Evolutionary conservation across 2,329 filamentous ascomycete genomes (phyloP), one percentile per base, ranked within the genome.

Genomic region (Chalaropsis ovoidea): DNA sequence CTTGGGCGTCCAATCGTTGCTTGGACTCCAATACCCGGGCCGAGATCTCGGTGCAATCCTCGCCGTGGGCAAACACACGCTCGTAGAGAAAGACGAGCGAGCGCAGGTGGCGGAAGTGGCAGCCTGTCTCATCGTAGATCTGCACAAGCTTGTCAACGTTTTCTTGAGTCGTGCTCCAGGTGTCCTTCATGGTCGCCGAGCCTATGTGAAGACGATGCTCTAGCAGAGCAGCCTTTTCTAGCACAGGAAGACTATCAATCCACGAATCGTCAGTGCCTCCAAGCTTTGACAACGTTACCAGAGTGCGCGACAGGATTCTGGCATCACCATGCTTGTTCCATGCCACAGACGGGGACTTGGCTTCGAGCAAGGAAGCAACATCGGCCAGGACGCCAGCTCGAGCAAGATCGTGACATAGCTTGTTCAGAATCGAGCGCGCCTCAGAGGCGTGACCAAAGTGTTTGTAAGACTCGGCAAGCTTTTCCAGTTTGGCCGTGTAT

Each of bases 401-500:
- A 4, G 88, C 77, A 70, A 87, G 78, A 64, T 80, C 80, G 17
- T 81, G 79, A 65, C 86, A 81, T n/a, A 89, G 82, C 17, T 81
- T 79, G 62, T 80, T 76, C 6, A 88, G 78, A 1, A 83, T 81
- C 41, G 80, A 77, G 11, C 83, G 77, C 0, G 86, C 82, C 68
- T 87, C 82, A 2, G 82, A 80, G 19, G 76, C 75, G 58, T 81
- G 78, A 3, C 82, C 81, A 15, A 77, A 74, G 0, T 76, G 73
- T 69, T 80, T 82, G 69, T 82, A 84, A 1, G 85, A 71, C 47
- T 88, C 84, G 1, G 82, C 86, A 69, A 88, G 80, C 11, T 83
- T 78, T 71, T 90, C 87, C 47, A 89, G 76, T 71, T 90, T 90
- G 64, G 79, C 78, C 0, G 80, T 74, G 1, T 89, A 74, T 68